These are phyloP conservation scores for Dorcoceras hygrometricum DNA, from an alignment of 257 asterid species.

Conservation along the genomic window DNA sequence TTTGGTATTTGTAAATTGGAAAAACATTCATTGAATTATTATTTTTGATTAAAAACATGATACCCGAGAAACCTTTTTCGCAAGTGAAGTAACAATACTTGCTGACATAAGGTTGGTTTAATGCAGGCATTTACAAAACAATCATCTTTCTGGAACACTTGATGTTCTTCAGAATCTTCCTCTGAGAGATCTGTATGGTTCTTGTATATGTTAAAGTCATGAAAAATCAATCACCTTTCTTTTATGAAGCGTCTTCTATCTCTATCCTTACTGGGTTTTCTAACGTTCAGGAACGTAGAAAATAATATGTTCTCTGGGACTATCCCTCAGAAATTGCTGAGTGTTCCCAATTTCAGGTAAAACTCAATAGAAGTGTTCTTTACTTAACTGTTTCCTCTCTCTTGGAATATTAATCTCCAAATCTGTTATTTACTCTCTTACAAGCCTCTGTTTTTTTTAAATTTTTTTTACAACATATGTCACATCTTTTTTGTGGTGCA, in stretches of 20 bases:
- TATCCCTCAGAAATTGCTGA: constrained; percentile 59
- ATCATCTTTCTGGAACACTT: constrained; percentile 74
- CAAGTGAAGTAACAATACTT: background rate
- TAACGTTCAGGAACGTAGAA: constrained; percentile 61
- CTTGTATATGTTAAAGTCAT: constrained; percentile 12
- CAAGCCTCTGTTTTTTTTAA: too few species aligned
- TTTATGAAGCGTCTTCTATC: constrained; percentile 13
- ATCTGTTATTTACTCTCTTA: background rate
- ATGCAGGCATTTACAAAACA: constrained; percentile 83
- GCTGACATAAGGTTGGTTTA: background rate
- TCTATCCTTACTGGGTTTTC: constrained; percentile 15
- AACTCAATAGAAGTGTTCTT: constrained; percentile 12
- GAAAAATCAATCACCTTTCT: background rate
- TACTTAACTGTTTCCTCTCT: background rate
- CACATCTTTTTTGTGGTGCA: constrained; percentile 33
- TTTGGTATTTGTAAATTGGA: background rate
- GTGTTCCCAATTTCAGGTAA: constrained; percentile 80
- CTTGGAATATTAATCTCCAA: background rate
- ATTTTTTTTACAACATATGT: background rate
- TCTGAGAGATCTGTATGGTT: constrained; percentile 65
- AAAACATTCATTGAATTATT: too few species aligned
- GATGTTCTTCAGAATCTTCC: constrained; percentile 82
- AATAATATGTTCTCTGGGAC: constrained; percentile 94
- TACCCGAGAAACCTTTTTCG: background rate
- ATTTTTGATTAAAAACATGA: background rate